phyloP scores from a whole-genome alignment of 2,329 filamentous ascomycete species.

The Tympanopsis confertula region DNA sequence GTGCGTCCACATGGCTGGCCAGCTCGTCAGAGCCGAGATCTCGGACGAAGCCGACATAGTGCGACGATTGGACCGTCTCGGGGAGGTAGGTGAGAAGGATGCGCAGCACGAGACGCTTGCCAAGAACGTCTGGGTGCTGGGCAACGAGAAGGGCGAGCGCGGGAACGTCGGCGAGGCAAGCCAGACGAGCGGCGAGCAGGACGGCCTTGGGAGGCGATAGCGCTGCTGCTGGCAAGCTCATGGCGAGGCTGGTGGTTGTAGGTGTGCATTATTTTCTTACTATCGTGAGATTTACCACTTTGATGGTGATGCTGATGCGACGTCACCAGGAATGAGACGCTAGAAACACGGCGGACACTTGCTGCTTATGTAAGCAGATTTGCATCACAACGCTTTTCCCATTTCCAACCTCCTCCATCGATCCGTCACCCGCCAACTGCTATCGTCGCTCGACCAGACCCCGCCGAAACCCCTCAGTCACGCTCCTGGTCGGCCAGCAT shows the following conservation, averaged over 20 bases:
- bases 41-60: conserved; percentile 50
- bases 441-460: no score
- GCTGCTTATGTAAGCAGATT: no score
- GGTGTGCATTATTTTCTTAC: no score
- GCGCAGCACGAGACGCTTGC: conserved; percentile 54
- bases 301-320: no score
- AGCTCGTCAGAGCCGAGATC: conserved; percentile 39
- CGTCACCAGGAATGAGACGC: no score
- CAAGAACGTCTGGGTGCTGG: conserved; percentile 43
- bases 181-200: conserved; percentile 61
- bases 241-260: not conserved
- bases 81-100: conserved; percentile 70
- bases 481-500: not conserved
- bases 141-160: conserved; percentile 48
- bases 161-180: conserved; percentile 52
- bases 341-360: no score
- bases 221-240: conserved; percentile 18
- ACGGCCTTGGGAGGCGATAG: conserved; percentile 59
- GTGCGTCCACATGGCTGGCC: conserved; percentile 18
- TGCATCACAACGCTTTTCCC: no score
- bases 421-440: not conserved
- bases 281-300: no score
- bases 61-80: conserved; percentile 51
- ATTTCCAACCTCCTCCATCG: not conserved
- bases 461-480: no score